Evolutionary conservation across 345 rosid species (phyloP).

Genomic region (Diplotaxis tenuifolia): DNA sequence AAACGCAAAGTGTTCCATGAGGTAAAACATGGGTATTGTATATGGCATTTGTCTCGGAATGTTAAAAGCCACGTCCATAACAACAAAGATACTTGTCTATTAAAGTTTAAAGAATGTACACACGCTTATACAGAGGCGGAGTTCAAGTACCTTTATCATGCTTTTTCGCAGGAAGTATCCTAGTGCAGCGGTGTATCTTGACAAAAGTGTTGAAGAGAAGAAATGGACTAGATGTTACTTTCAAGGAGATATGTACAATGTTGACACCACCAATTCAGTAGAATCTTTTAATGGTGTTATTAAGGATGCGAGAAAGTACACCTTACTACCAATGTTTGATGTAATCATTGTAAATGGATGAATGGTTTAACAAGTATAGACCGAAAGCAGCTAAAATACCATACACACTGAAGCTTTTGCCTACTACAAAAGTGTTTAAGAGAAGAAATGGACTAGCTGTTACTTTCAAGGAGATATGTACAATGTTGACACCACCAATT

Average conservation of each 20-base stretch:
- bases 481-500: not conserved
- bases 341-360: not conserved
- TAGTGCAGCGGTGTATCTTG: not conserved
- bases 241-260: not conserved
- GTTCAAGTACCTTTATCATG: not conserved
- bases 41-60: not conserved
- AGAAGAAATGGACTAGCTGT: not conserved
- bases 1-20: not conserved
- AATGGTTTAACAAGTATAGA: not conserved
- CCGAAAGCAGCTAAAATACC: not conserved
- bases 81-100: not conserved
- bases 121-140: too few species aligned
- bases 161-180: not conserved
- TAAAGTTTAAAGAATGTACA: not conserved
- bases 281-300: not conserved
- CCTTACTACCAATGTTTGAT: not conserved
- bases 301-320: not conserved
- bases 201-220: not conserved
- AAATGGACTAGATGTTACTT: not conserved
- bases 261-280: not conserved
- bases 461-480: not conserved
- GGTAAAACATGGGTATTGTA: not conserved
- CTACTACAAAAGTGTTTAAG: not conserved
- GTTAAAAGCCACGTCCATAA: not conserved
- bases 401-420: not conserved